phyloP scores from a whole-genome alignment of 1,284 basidiomycete species.

The Takashimella tepidaria region DNA sequence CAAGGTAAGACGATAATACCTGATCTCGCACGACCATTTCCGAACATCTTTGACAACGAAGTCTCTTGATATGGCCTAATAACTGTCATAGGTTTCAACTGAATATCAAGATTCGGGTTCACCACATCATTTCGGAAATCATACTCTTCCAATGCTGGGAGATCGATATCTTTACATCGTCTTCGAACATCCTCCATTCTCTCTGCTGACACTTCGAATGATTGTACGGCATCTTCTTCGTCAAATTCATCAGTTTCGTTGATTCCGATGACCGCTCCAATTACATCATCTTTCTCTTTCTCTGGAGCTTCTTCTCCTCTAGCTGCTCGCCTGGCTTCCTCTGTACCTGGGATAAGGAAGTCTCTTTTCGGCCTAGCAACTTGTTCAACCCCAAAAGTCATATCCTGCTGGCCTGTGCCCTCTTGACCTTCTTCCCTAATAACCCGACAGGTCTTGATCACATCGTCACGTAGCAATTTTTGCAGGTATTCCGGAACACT shows the following conservation, averaged over 20 bases:
- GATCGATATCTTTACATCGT: slow-evolving; percentile 88
- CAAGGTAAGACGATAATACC: slow-evolving; percentile 99
- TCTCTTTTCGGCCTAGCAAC: slow-evolving; percentile 68
- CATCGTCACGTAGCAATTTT: slow-evolving; percentile 71
- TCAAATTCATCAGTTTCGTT: slow-evolving; percentile 85
- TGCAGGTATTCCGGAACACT: slow-evolving; percentile 87
- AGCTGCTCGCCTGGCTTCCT: slow-evolving; percentile 42
- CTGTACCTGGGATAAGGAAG: slow-evolving; percentile 74
- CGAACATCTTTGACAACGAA: slow-evolving; percentile 96
- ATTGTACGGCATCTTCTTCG: slow-evolving; percentile 91
- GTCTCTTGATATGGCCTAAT: slow-evolving; percentile 97
- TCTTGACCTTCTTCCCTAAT: slow-evolving; percentile 22
- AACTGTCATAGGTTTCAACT: slow-evolving; percentile 90
- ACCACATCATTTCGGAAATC: slow-evolving; percentile 93
- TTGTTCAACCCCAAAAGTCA: slow-evolving; percentile 73
- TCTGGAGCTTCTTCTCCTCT: slow-evolving; percentile 23
- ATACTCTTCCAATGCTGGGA: slow-evolving; percentile 95
- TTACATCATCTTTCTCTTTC: slow-evolving; percentile 48
- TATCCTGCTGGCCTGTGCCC: too few relatives aligned
- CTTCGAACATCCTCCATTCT: slow-evolving; percentile 93
- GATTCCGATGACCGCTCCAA: slow-evolving; percentile 79
- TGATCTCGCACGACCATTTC: slow-evolving; percentile 92
- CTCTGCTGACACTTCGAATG: slow-evolving; percentile 85
- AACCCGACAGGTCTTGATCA: slow-evolving; percentile 54
- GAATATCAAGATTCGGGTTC: slow-evolving; percentile 92